These are phyloP conservation scores for Strigomonas oncopelti DNA, from an alignment of 208 protist genomes.

Conservation along the genomic window DNA sequence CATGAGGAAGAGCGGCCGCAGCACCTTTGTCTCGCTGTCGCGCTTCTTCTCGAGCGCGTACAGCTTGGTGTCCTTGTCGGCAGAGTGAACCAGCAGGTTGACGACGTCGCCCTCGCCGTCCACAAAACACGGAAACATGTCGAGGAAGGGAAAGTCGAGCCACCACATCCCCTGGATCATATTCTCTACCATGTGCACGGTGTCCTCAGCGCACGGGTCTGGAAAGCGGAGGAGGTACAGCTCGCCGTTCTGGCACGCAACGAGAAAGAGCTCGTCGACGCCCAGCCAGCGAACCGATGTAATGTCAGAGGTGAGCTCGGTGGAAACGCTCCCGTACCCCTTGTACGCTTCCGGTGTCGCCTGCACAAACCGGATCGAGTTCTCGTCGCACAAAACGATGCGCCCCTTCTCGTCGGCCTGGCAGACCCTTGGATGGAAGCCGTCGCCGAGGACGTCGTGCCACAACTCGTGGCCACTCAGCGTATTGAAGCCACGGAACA, in stretches of 20 bases:
- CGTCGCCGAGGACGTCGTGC: background rate
- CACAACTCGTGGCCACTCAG: conserved; percentile 7
- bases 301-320: conserved; percentile 23
- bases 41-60: conserved; percentile 68
- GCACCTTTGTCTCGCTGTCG: conserved; percentile 42
- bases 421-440: background rate
- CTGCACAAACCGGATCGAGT: conserved; percentile 16
- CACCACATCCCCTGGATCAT: conserved; percentile 64
- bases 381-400: background rate
- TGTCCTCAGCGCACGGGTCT: conserved; percentile 17
- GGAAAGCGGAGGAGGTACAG: conserved; percentile 44
- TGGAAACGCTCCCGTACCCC: conserved; percentile 17
- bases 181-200: conserved; percentile 24
- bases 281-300: conserved; percentile 30
- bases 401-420: conserved; percentile 3
- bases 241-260: conserved; percentile 58
- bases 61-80: conserved; percentile 82
- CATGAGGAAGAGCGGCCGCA: conserved; percentile 74
- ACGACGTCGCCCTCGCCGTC: conserved; percentile 37
- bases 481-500: background rate
- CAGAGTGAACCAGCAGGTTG: conserved; percentile 71
- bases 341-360: conserved; percentile 4
- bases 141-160: conserved; percentile 70
- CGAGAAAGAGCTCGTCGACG: conserved; percentile 33
- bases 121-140: conserved; percentile 44